phyloP scores from a whole-genome alignment of 495 filamentous ascomycete genomes.

The Neurospora intermedia region DNA sequence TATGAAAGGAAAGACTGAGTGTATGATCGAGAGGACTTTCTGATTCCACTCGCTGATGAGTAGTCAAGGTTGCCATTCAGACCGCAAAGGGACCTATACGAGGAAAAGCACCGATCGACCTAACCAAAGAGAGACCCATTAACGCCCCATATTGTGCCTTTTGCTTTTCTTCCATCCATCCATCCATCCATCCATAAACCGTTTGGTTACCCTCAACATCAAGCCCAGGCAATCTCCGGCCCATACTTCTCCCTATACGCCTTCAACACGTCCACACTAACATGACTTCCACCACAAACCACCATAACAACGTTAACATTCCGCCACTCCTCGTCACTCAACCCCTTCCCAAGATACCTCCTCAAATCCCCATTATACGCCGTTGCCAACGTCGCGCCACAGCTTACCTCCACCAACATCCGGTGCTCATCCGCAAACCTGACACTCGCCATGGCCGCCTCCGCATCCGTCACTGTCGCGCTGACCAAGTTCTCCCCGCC shows the following conservation, averaged over 20 bases:
- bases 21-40: neutral
- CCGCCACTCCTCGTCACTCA: constrained; percentile 40
- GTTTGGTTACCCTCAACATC: neutral
- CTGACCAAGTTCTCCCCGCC: constrained; percentile 44
- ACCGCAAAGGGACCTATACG: neutral
- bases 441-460: constrained; percentile 68
- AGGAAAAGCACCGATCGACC: neutral
- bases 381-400: constrained; percentile 65
- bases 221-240: neutral
- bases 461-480: constrained; percentile 62
- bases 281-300: constrained; percentile 75
- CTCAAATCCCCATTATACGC: constrained; percentile 56
- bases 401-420: constrained; percentile 72
- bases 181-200: neutral
- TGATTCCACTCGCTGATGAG: neutral
- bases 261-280: constrained; percentile 55
- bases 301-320: constrained; percentile 70
- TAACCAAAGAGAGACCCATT: neutral
- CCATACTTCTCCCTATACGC: constrained; percentile 50
- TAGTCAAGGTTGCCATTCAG: neutral
- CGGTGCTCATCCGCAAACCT: constrained; percentile 74
- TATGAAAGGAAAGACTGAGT: constrained; percentile 8
- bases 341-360: constrained; percentile 44
- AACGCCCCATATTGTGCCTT: neutral
- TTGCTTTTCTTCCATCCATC: neutral